Base-by-base conservation (phyloP, 306 rosid species). In the Leucaena leucocephala region DNA sequence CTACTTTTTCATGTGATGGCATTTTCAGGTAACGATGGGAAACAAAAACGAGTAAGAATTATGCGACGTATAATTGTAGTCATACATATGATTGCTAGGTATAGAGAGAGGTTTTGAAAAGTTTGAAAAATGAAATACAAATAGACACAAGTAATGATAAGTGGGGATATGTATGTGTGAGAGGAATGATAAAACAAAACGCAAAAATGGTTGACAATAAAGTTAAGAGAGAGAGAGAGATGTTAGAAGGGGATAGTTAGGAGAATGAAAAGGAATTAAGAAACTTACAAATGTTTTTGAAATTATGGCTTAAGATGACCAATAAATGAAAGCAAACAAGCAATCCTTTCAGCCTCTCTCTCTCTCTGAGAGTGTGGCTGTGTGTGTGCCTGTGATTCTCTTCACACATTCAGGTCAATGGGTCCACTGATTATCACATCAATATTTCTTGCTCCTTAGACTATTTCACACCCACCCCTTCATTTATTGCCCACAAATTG, bases 351-450 rank as follows among this genome's bases (percentile, higher is more conserved):
- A 79, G 85, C 76, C 84, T 44, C 80, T 8, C 22, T 19, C 50
- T 10, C 72, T 10, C 9, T 36, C 69, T 16, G 8, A 0, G 44
- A 5, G 8, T 40, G 44, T 0, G 44, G 11, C 49, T 45, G 59
- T 52, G 21, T 52, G 59, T 74, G 78, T 82, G n/a, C n/a, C 76
- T 46, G 22, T 8, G 7, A 13, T 74, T 71, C 80, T 48, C 74
- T 69, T 81, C 89, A 80, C 81, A 68, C 82, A 78, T 83, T 80
- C 76, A 80, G 97, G 97, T 87, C 92, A 89, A 89, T 87, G 96
- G 90, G 92, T 85, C 96, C 90, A 87, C 86, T 61, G 58, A 49
- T 22, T 36, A 21, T 68, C 68, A 74, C 82, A 64, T 89, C 88
- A 89, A 83, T 52, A 69, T 87, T 79, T 76, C 78, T 81, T 82